Evolutionary conservation across 2,329 filamentous ascomycete genomes (phyloP).

Genomic region (Botrytis fabae): DNA sequence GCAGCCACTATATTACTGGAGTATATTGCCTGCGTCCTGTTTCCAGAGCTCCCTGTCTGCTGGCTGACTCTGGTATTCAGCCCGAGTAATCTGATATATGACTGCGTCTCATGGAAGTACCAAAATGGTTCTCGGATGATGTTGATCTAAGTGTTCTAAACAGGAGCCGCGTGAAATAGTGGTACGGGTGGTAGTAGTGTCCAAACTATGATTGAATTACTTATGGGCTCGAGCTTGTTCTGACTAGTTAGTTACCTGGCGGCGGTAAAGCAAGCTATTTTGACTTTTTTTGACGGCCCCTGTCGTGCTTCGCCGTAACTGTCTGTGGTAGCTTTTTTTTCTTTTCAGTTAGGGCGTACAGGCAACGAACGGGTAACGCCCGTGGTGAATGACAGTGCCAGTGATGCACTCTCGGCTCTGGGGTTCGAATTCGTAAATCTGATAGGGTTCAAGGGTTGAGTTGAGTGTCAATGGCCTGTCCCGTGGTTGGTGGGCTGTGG

Average conservation of each 20-base stretch:
- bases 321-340: not conserved
- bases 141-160: conserved; percentile 4
- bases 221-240: conserved; percentile 1
- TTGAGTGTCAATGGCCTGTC: not conserved
- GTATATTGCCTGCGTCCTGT: not conserved
- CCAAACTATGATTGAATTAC: conserved; percentile 9
- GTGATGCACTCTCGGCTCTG: conserved; percentile 7
- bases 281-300: conserved; percentile 18
- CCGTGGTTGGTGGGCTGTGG: not conserved
- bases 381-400: not conserved
- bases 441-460: not conserved
- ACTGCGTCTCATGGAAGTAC: not conserved
- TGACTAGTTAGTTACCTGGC: conserved; percentile 8
- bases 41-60: not conserved
- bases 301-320: conserved; percentile 9
- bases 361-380: conserved; percentile 5
- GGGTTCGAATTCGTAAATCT: not conserved
- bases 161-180: not conserved
- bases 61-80: not conserved
- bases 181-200: not conserved
- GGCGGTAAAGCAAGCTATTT: conserved; percentile 20
- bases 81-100: conserved; percentile 8
- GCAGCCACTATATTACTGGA: conserved; percentile 1
- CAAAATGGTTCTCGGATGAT: conserved; percentile 4
- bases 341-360: conserved; percentile 1